phyloP scores from a whole-genome alignment of 257 asterid genomes.

The Nicotiana otophora region DNA sequence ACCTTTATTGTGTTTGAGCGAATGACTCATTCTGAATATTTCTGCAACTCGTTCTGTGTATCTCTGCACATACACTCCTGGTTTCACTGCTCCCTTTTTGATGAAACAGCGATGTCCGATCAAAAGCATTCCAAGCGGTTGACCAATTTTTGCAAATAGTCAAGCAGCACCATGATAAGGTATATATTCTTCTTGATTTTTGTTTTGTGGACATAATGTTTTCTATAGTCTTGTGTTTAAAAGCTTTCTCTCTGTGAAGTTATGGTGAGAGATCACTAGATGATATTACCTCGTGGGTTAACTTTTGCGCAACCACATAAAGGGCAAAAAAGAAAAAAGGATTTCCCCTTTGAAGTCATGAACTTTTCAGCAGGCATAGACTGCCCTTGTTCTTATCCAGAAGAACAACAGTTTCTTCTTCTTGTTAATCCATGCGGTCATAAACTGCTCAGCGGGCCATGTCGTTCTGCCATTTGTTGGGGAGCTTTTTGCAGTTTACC shows the following conservation, averaged over 20 bases:
- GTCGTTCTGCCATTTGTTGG: neutral
- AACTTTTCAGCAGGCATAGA: neutral
- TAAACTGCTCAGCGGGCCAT: neutral
- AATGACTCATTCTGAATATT: neutral
- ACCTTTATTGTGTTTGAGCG: neutral
- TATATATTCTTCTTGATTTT: conserved; percentile 16
- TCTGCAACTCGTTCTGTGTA: neutral
- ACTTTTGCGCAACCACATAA: neutral
- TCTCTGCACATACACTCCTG: neutral
- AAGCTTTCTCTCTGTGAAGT: neutral
- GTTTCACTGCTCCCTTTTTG: conserved; percentile 3
- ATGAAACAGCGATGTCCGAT: conserved; percentile 69
- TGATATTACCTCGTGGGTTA: neutral
- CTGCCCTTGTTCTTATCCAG: neutral
- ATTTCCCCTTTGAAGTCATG: neutral
- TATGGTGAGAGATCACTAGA: neutral
- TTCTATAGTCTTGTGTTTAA: neutral
- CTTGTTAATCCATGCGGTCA: neutral
- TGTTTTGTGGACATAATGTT: neutral
- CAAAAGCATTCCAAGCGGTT: conserved; percentile 89
- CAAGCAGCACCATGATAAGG: conserved; percentile 79
- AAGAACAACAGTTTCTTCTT: neutral
- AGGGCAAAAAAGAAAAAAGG: neutral
- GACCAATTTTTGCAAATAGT: conserved; percentile 90
- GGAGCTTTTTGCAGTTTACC: neutral